Evolutionary conservation across 345 rosid genomes (phyloP).

Genomic region (Eucalyptus tenuipes): DNA sequence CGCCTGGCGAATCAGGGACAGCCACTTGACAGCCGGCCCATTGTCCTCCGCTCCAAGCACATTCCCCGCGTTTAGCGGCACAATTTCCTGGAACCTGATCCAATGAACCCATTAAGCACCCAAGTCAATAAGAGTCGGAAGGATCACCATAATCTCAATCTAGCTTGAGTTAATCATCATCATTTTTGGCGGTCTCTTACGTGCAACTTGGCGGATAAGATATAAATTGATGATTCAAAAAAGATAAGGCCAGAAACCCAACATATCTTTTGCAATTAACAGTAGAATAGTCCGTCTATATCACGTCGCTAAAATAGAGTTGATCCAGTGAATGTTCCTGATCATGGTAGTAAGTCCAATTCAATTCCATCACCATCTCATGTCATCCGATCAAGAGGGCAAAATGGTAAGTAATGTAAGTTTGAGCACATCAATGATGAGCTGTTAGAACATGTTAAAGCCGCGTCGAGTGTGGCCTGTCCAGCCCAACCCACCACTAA

Average conservation of each 20-base stretch:
- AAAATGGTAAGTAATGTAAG: neutral
- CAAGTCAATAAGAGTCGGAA: neutral
- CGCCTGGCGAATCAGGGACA: slow-evolving; percentile 53
- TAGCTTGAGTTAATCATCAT: neutral
- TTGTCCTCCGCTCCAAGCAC: slow-evolving; percentile 76
- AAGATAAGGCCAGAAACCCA: neutral
- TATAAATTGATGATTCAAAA: neutral
- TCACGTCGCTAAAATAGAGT: neutral
- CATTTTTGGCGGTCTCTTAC: neutral
- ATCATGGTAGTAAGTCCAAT: neutral
- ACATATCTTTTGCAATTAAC: neutral
- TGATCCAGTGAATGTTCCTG: neutral
- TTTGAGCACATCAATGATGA: neutral
- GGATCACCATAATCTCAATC: neutral
- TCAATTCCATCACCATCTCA: neutral
- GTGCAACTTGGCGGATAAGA: neutral
- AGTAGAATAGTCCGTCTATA: neutral
- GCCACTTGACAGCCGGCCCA: slow-evolving; percentile 75
- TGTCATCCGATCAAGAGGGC: neutral
- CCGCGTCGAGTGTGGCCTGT: neutral
- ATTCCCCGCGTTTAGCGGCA: slow-evolving; percentile 77
- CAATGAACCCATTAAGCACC: neutral
- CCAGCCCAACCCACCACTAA: neutral
- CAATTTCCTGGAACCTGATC: slow-evolving; percentile 77
- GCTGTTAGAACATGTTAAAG: neutral